A percentile compares a stretch with the other conserved stretches of the same genome.
phyloP scores from a whole-genome alignment of 83 land plant genomes.

The Picea abies region DNA sequence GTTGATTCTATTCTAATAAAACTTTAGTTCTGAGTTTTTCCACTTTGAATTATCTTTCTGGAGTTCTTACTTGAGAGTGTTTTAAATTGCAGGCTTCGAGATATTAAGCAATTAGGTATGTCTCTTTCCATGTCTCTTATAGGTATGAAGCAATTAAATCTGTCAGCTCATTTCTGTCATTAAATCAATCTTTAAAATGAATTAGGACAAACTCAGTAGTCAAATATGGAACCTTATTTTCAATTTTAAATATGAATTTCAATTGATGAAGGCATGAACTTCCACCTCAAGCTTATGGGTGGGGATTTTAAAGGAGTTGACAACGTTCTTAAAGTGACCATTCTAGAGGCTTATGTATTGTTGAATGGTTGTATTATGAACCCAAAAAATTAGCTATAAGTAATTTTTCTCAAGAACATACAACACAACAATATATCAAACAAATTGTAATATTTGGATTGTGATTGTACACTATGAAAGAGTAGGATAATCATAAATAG shows the following conservation, averaged over 20 bases:
- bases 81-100: slow-evolving; percentile 74
- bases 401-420: not conserved
- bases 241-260: not conserved
- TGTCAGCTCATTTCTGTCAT: not conserved
- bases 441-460: no score
- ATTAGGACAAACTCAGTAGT: not conserved
- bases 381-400: not conserved
- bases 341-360: not conserved
- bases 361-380: not conserved
- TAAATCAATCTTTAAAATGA: not conserved
- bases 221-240: not conserved
- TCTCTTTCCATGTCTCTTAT: slow-evolving; percentile 11
- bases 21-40: no score
- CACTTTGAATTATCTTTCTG: not conserved
- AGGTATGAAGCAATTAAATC: no score
- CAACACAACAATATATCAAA: not conserved
- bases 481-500: not conserved
- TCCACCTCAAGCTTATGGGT: no score
- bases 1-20: no score
- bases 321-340: no score
- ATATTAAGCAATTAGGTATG: slow-evolving; percentile 91
- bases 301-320: no score
- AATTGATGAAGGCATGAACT: not conserved
- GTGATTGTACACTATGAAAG: not conserved
- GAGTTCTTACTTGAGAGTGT: slow-evolving; percentile 10